A percentile compares a stretch with the other conserved stretches of the same genome.
Conservation (phyloP, 805 yeast species). For the Torulaspora quercuum region DNA sequence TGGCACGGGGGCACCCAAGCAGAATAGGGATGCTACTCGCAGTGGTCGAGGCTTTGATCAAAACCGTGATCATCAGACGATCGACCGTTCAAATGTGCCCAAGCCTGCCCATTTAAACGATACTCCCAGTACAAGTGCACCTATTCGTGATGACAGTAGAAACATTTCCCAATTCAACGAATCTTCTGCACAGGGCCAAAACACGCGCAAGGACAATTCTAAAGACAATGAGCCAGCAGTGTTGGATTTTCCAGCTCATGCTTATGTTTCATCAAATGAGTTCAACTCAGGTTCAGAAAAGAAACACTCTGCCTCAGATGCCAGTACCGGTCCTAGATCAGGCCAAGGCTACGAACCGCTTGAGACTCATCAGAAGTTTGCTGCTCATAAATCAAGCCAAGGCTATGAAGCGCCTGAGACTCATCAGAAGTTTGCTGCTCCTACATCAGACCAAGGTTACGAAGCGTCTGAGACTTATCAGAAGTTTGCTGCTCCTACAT, state of each 20-base stretch:
- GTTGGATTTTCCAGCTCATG: slow-evolving; percentile 4
- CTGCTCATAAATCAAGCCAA: too few relatives aligned
- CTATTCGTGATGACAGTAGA: slow-evolving; percentile 6
- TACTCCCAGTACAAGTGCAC: slow-evolving; percentile 5
- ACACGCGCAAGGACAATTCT: neutral
- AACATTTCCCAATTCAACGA: slow-evolving; percentile 5
- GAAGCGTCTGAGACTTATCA: too few relatives aligned
- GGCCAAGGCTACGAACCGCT: too few relatives aligned
- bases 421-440: too few relatives aligned
- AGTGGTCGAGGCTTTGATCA: too few relatives aligned
- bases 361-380: too few relatives aligned
- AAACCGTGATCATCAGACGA: neutral
- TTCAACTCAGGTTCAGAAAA: too few relatives aligned
- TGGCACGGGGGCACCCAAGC: slow-evolving; percentile 1
- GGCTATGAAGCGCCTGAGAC: too few relatives aligned
- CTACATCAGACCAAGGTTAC: too few relatives aligned
- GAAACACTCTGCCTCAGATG: too few relatives aligned
- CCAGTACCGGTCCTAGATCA: too few relatives aligned
- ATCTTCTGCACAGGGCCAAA: neutral
- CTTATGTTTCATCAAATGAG: neutral
- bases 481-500: too few relatives aligned
- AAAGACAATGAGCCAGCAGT: neutral
- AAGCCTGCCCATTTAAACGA: slow-evolving; percentile 8
- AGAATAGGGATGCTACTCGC: neutral
- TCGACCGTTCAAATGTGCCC: slow-evolving; percentile 7